These are phyloP conservation scores for Trichoderma sp. DNA, from an alignment of 2,329 filamentous ascomycete species.

Conservation along the genomic window DNA sequence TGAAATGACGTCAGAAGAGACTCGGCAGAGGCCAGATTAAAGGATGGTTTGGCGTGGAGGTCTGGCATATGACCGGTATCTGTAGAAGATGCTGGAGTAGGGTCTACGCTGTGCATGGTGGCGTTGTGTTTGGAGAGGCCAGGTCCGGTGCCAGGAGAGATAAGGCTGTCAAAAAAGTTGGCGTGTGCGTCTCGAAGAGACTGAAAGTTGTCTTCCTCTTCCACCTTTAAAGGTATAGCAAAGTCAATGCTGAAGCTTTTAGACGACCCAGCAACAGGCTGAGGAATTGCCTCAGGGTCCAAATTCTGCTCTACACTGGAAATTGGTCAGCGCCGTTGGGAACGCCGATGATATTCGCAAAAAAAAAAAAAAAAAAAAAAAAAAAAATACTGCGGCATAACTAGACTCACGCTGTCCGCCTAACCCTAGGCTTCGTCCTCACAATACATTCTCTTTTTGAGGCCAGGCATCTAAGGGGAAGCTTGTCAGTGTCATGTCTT, in stretches of 20 bases:
- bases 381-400: constrained; percentile 38
- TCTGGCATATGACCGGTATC: constrained; percentile 36
- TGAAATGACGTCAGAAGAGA: constrained; percentile 44
- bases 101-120: constrained; percentile 24
- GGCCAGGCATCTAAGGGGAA: constrained; percentile 43
- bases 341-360: not conserved
- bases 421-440: constrained; percentile 47
- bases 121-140: constrained; percentile 16
- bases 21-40: constrained; percentile 53
- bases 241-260: constrained; percentile 55
- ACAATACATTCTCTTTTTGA: constrained; percentile 54
- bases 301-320: not conserved
- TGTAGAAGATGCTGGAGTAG: constrained; percentile 29
- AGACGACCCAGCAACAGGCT: constrained; percentile 36
- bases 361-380: not conserved
- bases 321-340: not conserved
- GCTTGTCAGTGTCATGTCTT: not conserved
- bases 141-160: constrained; percentile 31
- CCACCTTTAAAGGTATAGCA: constrained; percentile 40
- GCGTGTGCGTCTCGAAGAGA: constrained; percentile 43
- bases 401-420: constrained; percentile 31
- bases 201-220: constrained; percentile 39
- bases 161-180: constrained; percentile 39
- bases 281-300: constrained; percentile 25
- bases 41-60: constrained; percentile 48